These are phyloP conservation scores for Globisporangium canariense DNA, from an alignment of 352 stramenopile genomes.

Conservation along the genomic window DNA sequence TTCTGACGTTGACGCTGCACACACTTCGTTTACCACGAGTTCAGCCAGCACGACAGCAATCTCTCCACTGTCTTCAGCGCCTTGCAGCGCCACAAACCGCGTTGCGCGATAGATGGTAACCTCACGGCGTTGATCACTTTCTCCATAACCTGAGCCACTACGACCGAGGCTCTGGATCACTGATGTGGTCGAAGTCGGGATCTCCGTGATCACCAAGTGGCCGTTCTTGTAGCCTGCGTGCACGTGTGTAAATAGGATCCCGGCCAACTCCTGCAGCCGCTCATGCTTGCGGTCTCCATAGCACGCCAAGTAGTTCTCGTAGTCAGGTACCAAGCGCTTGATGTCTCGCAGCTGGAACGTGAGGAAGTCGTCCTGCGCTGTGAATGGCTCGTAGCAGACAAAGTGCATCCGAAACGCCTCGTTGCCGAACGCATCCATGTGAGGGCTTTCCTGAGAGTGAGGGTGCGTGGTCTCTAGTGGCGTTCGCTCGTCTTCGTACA, in stretches of 20 bases:
- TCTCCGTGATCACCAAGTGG: slow-evolving; percentile 54
- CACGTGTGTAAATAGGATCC: slow-evolving; percentile 39
- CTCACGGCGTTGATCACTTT: slow-evolving; percentile 22
- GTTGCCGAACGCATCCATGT: slow-evolving; percentile 18
- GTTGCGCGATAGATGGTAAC: slow-evolving; percentile 53
- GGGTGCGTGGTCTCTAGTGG: neutral
- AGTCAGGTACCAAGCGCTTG: slow-evolving; percentile 31
- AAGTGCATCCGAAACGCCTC: slow-evolving; percentile 50
- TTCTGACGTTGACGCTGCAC: slow-evolving; percentile 39
- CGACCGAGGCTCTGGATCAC: slow-evolving; percentile 2
- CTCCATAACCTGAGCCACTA: neutral
- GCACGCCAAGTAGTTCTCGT: slow-evolving; percentile 33
- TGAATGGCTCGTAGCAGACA: slow-evolving; percentile 42
- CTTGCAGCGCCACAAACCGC: slow-evolving; percentile 22
- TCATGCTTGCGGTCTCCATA: slow-evolving; percentile 28
- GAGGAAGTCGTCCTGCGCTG: slow-evolving; percentile 40
- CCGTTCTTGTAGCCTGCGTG: slow-evolving; percentile 70
- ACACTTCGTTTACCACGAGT: slow-evolving; percentile 56
- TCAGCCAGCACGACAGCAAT: slow-evolving; percentile 23
- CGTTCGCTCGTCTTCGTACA: slow-evolving; percentile 45
- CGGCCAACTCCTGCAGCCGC: slow-evolving; percentile 37
- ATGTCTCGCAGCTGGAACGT: slow-evolving; percentile 54
- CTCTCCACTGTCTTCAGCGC: neutral
- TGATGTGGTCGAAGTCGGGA: neutral
- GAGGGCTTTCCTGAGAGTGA: neutral